Conservation (phyloP, 2,329 filamentous ascomycete genomes). For the Phyllosticta paracitricarpa region DNA sequence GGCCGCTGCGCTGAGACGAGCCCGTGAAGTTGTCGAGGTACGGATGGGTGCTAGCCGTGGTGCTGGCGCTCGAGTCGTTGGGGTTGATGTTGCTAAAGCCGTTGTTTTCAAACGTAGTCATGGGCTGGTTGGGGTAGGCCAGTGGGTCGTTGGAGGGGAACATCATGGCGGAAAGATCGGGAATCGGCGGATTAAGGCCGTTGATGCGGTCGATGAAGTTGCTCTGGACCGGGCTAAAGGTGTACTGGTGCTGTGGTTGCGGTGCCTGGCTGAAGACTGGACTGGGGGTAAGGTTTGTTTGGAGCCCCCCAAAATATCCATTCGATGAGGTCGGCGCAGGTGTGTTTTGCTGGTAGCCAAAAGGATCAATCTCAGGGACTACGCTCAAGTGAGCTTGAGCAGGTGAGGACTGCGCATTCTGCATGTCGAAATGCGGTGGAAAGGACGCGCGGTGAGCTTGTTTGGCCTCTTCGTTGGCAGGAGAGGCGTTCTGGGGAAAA, state of each 20-base stretch:
- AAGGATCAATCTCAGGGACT: neutral
- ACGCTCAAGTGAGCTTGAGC: neutral
- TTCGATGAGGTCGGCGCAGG: neutral
- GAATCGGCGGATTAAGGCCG: conserved; percentile 39
- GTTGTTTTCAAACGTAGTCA: conserved; percentile 46
- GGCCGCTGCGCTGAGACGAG: neutral
- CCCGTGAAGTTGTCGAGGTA: neutral
- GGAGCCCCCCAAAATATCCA: neutral
- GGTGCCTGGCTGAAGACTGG: conserved; percentile 2
- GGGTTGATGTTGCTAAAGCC: conserved; percentile 12
- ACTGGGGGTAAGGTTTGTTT: conserved; percentile 1
- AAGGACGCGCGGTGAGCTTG: conserved; percentile 12
- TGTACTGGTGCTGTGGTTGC: neutral
- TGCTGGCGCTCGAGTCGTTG: neutral
- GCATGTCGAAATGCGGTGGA: conserved; percentile 20
- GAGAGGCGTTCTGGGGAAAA: conserved; percentile 20
- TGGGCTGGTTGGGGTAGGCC: conserved; percentile 67
- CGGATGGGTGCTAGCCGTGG: neutral
- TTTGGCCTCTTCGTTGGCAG: neutral
- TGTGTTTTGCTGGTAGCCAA: conserved; percentile 1
- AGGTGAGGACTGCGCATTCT: neutral
- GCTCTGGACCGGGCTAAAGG: conserved; percentile 18
- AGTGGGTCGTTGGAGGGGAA: conserved; percentile 71
- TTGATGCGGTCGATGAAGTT: conserved; percentile 21
- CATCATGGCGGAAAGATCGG: conserved; percentile 69